phyloP scores from a whole-genome alignment of 345 rosid species.

The Brassica incana region DNA sequence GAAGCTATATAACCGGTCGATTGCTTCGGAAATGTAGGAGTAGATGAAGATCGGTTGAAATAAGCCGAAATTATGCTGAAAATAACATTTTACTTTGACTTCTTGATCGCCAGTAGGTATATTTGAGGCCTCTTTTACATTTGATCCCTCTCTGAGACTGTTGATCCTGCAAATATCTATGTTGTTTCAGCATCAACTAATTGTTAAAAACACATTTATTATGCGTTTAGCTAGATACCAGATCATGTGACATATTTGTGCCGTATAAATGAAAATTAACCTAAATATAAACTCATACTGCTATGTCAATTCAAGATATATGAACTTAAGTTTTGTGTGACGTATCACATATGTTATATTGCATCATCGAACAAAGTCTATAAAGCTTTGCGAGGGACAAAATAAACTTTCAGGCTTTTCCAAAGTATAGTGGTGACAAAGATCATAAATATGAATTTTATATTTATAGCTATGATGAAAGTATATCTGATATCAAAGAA shows the following conservation, averaged over 20 bases:
- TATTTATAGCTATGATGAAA: background rate
- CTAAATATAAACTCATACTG: background rate
- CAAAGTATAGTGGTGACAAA: conserved; percentile 34
- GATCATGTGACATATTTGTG: conserved; percentile 4
- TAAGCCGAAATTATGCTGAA: conserved; percentile 25
- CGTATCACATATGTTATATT: conserved; percentile 1
- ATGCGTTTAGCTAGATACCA: background rate
- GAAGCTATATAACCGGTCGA: conserved; percentile 12
- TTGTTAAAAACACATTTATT: no score
- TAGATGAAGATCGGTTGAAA: conserved; percentile 10
- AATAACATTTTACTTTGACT: conserved; percentile 22
- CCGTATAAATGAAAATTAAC: background rate
- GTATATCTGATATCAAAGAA: background rate
- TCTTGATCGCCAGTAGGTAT: conserved; percentile 29
- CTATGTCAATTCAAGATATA: background rate
- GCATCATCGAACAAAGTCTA: background rate
- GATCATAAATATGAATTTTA: conserved; percentile 19
- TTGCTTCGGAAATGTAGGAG: conserved; percentile 11
- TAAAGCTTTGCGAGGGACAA: conserved; percentile 25
- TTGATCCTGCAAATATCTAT: no score
- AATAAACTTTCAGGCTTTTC: conserved; percentile 24
- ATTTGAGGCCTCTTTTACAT: conserved; percentile 26
- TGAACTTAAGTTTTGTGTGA: conserved; percentile 9
- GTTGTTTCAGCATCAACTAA: no score
- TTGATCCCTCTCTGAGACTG: background rate